Conservation (phyloP, 2,329 filamentous ascomycete genomes). For the Exophiala mesophila region DNA sequence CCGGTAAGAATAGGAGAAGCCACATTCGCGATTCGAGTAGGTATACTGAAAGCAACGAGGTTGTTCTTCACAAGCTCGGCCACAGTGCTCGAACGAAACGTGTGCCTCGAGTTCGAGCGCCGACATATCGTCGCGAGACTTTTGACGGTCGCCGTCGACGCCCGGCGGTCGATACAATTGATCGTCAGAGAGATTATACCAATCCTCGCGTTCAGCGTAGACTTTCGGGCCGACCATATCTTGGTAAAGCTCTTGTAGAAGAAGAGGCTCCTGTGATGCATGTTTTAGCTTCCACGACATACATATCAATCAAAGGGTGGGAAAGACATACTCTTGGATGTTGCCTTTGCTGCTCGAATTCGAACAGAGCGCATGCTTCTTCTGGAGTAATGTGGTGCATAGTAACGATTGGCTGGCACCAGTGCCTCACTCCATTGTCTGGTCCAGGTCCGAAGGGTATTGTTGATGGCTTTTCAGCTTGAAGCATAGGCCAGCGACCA, state of each 20-base stretch:
- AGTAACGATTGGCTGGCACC: constrained; percentile 55
- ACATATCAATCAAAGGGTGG: background rate
- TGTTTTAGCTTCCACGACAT: background rate
- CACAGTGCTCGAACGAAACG: constrained; percentile 4
- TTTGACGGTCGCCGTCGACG: constrained; percentile 1
- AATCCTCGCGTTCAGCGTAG: constrained; percentile 1
- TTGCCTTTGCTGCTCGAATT: background rate
- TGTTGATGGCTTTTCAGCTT: constrained; percentile 52
- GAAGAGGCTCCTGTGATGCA: background rate
- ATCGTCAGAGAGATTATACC: constrained; percentile 8
- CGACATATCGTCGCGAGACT: constrained; percentile 2
- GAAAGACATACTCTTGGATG: background rate
- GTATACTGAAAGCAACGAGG: constrained; percentile 3
- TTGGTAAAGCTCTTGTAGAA: constrained; percentile 3
- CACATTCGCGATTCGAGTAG: constrained; percentile 1
- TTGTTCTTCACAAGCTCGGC: constrained; percentile 1
- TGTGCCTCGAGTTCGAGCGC: constrained; percentile 1
- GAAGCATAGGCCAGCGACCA: constrained; percentile 47
- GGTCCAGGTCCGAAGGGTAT: constrained; percentile 38
- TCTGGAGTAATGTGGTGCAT: constrained; percentile 54
- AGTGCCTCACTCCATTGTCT: constrained; percentile 37
- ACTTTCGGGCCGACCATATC: constrained; percentile 1
- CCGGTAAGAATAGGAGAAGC: constrained; percentile 5
- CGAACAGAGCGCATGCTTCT: constrained; percentile 40
- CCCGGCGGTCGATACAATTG: background rate